These are phyloP conservation scores for Carex parvula DNA, from an alignment of 176 grass and related monocot genomes.

Conservation along the genomic window DNA sequence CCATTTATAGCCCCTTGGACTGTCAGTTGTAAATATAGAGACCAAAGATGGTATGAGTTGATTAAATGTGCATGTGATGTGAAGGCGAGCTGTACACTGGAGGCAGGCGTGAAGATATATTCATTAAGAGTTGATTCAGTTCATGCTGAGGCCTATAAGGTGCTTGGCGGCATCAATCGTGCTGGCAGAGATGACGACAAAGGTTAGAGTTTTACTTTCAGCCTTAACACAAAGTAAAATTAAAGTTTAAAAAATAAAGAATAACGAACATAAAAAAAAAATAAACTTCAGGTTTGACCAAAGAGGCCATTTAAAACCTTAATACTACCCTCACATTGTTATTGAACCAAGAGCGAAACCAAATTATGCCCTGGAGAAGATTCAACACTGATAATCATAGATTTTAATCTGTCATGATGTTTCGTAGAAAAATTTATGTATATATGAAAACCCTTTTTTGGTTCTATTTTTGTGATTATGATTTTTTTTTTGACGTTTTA, in stretches of 20 bases:
- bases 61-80: conserved; percentile 12
- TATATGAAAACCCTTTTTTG: background rate
- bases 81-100: conserved; percentile 90
- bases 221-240: background rate
- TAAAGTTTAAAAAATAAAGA: background rate
- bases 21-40: background rate
- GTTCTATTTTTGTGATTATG: background rate
- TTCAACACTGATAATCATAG: background rate
- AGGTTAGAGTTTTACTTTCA: conserved; percentile 40
- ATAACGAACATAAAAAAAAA: background rate
- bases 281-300: background rate
- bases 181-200: conserved; percentile 67
- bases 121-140: conserved; percentile 88
- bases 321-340: background rate
- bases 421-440: background rate
- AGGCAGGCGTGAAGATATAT: conserved; percentile 95
- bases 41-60: background rate
- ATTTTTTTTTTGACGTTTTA: background rate
- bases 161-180: conserved; percentile 89
- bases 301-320: background rate
- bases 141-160: conserved; percentile 91
- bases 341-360: background rate
- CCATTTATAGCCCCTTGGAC: background rate
- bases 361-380: background rate
- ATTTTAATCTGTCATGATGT: background rate